phyloP scores from a whole-genome alignment of 768 basidiomycete species.

The Calvatia gigantea region DNA sequence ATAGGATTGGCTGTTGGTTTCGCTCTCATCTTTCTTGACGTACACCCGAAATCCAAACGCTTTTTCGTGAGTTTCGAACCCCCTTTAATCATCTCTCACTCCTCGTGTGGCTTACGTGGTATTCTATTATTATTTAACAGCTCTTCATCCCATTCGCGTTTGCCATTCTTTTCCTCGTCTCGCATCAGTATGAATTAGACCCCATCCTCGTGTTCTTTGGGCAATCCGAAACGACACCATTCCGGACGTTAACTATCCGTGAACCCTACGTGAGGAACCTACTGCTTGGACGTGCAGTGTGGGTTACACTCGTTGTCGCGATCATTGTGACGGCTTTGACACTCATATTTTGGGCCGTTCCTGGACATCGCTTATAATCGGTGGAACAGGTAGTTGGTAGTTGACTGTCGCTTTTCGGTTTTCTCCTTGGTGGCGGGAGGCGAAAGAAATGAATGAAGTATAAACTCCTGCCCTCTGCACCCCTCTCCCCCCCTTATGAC shows the following conservation, averaged over 20 bases:
- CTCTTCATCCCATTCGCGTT: slow-evolving; percentile 93
- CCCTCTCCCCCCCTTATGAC: slow-evolving; percentile 13
- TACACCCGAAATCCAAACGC: slow-evolving; percentile 85
- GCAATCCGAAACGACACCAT: slow-evolving; percentile 95
- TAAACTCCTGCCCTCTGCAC: background rate
- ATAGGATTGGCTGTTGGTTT: slow-evolving; percentile 91
- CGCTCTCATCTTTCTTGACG: slow-evolving; percentile 90
- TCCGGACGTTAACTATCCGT: slow-evolving; percentile 86
- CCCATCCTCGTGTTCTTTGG: slow-evolving; percentile 92
- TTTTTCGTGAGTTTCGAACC: slow-evolving; percentile 76
- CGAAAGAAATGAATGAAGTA: background rate
- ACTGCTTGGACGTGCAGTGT: slow-evolving; percentile 83
- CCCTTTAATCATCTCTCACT: slow-evolving; percentile 1
- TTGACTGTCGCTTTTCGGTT: slow-evolving; percentile 6
- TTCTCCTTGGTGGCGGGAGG: background rate
- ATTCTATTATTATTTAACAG: slow-evolving; percentile 35
- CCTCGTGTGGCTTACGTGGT: slow-evolving; percentile 12
- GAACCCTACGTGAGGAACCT: slow-evolving; percentile 95
- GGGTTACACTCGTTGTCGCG: slow-evolving; percentile 82
- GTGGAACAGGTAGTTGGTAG: slow-evolving; percentile 12
- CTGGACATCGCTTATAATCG: slow-evolving; percentile 78
- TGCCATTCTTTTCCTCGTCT: slow-evolving; percentile 86
- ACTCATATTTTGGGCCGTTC: slow-evolving; percentile 93
- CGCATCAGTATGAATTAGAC: slow-evolving; percentile 96
- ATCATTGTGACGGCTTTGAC: slow-evolving; percentile 77